phyloP scores from a whole-genome alignment of 2,329 filamentous ascomycete species.

The Colletotrichum brevisporum region DNA sequence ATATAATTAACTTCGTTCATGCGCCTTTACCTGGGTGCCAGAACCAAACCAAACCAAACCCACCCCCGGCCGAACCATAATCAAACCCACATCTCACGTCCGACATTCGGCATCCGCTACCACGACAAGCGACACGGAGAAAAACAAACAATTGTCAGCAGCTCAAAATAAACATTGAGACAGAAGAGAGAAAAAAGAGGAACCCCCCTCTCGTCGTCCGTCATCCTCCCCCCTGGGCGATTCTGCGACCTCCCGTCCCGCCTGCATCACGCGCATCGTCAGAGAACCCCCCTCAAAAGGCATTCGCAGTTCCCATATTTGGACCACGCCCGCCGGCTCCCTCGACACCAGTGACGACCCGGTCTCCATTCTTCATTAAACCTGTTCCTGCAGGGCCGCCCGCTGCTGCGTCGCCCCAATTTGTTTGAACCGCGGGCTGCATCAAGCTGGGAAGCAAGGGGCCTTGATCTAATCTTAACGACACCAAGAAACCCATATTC shows the following conservation, averaged over 20 bases:
- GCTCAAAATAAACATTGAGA: not conserved
- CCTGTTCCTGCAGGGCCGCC: constrained; percentile 27
- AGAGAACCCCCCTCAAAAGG: not conserved
- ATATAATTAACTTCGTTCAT: constrained; percentile 24
- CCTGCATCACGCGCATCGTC: constrained; percentile 20
- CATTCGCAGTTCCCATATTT: too few relatives aligned
- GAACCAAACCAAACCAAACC: not conserved
- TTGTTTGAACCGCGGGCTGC: constrained; percentile 29
- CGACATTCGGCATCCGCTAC: constrained; percentile 13
- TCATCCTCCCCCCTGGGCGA: not conserved
- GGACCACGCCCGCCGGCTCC: constrained; percentile 4
- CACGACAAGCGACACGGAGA: not conserved
- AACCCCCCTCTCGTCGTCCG: too few relatives aligned
- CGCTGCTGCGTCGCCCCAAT: constrained; percentile 24
- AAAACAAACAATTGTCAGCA: constrained; percentile 14
- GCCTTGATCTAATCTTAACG: constrained; percentile 28
- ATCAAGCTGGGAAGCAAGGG: constrained; percentile 25
- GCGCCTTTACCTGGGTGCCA: not conserved
- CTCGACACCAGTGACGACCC: not conserved
- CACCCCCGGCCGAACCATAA: constrained; percentile 6
- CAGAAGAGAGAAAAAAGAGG: not conserved
- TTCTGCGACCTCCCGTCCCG: not conserved
- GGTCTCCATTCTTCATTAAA: constrained; percentile 38
- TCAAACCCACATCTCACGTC: constrained; percentile 14
- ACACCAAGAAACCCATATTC: constrained; percentile 2